phyloP scores from a whole-genome alignment of 2,329 filamentous ascomycete species.

The Zasmidium angulare region DNA sequence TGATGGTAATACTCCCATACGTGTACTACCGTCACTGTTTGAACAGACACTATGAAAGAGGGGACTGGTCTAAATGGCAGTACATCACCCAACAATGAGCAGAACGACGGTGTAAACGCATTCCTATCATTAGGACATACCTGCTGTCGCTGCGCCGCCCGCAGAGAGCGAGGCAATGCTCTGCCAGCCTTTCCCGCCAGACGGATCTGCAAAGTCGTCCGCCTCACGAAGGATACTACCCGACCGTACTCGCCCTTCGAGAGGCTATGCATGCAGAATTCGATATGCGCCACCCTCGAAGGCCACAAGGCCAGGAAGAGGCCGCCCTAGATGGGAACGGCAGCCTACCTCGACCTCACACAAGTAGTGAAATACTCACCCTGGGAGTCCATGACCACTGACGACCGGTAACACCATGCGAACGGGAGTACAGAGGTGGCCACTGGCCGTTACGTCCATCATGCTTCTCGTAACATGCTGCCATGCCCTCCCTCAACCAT shows the following conservation, averaged over 20 bases:
- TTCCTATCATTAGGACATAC: no score
- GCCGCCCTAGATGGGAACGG: neutral
- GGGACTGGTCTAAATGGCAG: no score
- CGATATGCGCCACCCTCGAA: neutral
- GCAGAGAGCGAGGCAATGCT: no score
- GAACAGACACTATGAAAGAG: no score
- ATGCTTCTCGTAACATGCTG: neutral
- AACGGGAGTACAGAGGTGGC: neutral
- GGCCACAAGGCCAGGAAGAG: neutral
- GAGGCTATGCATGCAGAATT: neutral
- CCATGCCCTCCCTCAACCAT: neutral
- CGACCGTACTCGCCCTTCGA: neutral
- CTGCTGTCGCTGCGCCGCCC: no score
- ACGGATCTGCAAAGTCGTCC: neutral
- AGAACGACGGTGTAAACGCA: no score
- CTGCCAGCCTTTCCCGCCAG: no score
- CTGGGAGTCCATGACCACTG: neutral
- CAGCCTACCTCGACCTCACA: neutral
- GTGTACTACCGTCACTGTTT: no score
- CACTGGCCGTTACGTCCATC: neutral
- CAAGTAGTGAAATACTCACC: neutral
- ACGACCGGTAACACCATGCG: neutral
- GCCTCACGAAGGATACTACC: neutral
- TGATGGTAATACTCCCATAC: no score
- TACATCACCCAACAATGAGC: no score